Base-by-base conservation (phyloP, 352 stramenopile genomes). In the Ophiocytium majus region DNA sequence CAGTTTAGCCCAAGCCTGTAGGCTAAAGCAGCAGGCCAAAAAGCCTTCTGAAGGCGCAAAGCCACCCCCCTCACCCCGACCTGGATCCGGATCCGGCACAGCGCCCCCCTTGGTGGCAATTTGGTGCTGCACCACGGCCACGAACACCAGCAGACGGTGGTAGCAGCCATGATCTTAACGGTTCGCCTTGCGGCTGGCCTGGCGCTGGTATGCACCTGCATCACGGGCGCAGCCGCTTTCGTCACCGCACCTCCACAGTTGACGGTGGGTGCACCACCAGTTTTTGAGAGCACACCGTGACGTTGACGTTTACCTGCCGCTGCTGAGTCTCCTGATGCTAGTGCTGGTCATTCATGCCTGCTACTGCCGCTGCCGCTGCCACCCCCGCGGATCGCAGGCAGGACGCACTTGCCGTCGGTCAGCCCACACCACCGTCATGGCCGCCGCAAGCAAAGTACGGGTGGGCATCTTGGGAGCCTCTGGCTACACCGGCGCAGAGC, bases 401-500 rank as follows among this genome's bases (percentile, higher is more conserved):
- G n/a, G n/a, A n/a, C n/a, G n/a, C n/a, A n/a, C n/a, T n/a, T n/a
- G n/a, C n/a, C n/a, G n/a, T 23, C 57, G 28, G 57, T 19, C 57
- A 66, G 57, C 57, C 17, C 57, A 28, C 57, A 76, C 31, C 64
- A 76, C 64, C 64, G 75, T 74, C 5, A 81, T 74, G 76, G 33
- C 76, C 5, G 28, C 5, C 5, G 76, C 5, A 23, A 14, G 50
- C 0, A 76, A 76, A 49, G 64, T 88, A 19, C 82, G 86, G 0
- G 50, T 91, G 32, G 89, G 75, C n/a, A 90, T 91, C 75, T 80
- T 91, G 10, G 89, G 89, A 31, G 89, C 89, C 28, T 91, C 88
- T 32, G 89, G 89, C 0, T 91, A 91, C 85, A 91, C 89, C 36
- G 89, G 89, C 32, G 89, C 88, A 23, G 89, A 91, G 81, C 80